phyloP scores from a whole-genome alignment of 345 rosid genomes.

The Hypericum perforatum region DNA sequence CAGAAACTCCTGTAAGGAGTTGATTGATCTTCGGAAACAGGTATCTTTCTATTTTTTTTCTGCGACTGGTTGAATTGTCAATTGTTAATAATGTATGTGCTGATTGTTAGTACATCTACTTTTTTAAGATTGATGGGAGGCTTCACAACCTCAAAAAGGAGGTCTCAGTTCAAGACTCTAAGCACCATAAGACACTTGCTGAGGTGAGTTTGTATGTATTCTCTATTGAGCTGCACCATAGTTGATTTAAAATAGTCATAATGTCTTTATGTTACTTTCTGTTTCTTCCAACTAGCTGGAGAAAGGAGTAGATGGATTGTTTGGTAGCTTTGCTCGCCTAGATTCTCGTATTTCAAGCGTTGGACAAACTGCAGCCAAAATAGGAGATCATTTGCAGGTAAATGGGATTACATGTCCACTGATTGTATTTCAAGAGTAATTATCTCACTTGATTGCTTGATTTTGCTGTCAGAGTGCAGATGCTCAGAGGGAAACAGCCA shows the following conservation, averaged over 20 bases:
- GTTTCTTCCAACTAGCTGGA: constrained; percentile 48
- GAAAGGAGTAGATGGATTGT: constrained; percentile 89
- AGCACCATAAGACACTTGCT: constrained; percentile 84
- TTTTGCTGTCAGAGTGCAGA: constrained; percentile 72
- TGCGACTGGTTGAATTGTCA: too few species aligned
- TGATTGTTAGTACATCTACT: background rate
- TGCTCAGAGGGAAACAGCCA: constrained; percentile 97
- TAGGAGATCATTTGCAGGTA: constrained; percentile 99
- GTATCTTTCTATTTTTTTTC: constrained; percentile 17
- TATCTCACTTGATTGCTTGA: constrained; percentile 10
- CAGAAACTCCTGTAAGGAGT: constrained; percentile 81
- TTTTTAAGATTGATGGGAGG: constrained; percentile 70
- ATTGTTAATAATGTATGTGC: too few species aligned
- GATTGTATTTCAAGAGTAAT: background rate
- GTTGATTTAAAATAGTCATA: too few species aligned
- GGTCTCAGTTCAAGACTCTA: constrained; percentile 80
- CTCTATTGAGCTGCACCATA: background rate
- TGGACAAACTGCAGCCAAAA: constrained; percentile 99
- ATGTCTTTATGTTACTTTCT: background rate
- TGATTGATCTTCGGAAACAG: constrained; percentile 85
- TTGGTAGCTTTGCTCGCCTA: constrained; percentile 82
- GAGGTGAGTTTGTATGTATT: constrained; percentile 47
- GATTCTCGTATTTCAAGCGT: constrained; percentile 94
- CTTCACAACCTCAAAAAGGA: constrained; percentile 84
- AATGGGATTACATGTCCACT: constrained; percentile 5